Base-by-base conservation (phyloP, 2,329 filamentous ascomycete genomes). In the Cucurbitaria berberidis region DNA sequence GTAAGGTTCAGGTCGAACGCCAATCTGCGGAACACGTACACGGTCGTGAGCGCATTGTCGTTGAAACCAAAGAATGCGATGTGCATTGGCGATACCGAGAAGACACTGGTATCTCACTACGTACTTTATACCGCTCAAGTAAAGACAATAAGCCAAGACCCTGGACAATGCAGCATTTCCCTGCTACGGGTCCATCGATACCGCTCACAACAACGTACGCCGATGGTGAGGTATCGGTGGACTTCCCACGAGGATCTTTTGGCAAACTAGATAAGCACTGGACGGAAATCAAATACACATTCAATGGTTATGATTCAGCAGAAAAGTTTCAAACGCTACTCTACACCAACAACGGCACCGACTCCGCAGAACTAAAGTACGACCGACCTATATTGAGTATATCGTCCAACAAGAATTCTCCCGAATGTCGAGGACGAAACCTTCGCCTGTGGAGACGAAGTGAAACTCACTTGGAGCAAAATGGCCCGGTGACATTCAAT, bases 271-370 rank as follows among this genome's bases (percentile, higher is more conserved):
- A 69, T 6, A 71, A 67, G 40, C 48, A 62, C 11, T 70, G 59
- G 22, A 66, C 47, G 3, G 67, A 71, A 30, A 64, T 73, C 43
- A 72, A 69, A 39, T 73, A 72, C 45, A 67, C 61, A 1, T 65
- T 70, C 44, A 16, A 45, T 3, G 48, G 57, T 8, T 50, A 41
- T 3, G 61, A 58, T 21, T 45, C 59, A 3, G 60, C 59, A 4
- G 27, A 44, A 9, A 63, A 58, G n/a, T 55, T 73, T 13, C 70
- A 72, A 45, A 72, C 67, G 9, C 47, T 73, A 10, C 57, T 73
- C 3, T 73, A 73, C 44, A 71, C 69, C n/a, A 71, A 69, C 50
- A 69, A 72, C 42, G 64, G 61, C 21, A 58, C 57, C 34, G 65
- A 69, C 15, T 36, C 44, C 19, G 70, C 66, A 8, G 59, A 68